These are phyloP conservation scores for Trichoderma endophyticum DNA, from an alignment of 2,329 filamentous ascomycete genomes.

Conservation along the genomic window DNA sequence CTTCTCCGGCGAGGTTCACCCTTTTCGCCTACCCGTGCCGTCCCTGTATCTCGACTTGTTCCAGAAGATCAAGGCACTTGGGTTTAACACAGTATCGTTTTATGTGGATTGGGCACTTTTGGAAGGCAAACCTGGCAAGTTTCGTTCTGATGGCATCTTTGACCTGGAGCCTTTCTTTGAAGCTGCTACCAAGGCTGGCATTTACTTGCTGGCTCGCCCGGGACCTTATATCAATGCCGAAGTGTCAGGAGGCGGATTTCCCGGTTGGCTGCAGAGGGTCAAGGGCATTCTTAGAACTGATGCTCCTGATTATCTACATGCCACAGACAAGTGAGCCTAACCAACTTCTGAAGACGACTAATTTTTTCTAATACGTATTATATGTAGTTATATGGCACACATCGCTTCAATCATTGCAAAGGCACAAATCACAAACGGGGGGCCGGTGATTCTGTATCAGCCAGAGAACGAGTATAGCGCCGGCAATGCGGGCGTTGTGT, in stretches of 20 bases:
- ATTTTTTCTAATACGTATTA: slow-evolving; percentile 5
- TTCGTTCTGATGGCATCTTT: slow-evolving; percentile 68
- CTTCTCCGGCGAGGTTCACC: slow-evolving; percentile 72
- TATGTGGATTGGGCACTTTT: slow-evolving; percentile 77
- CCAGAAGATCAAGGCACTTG: slow-evolving; percentile 77
- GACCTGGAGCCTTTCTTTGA: slow-evolving; percentile 72
- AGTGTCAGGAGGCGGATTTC: slow-evolving; percentile 71
- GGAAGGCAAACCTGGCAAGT: slow-evolving; percentile 69
- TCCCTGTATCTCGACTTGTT: slow-evolving; percentile 65
- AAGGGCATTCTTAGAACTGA: slow-evolving; percentile 62
- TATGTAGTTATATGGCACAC: slow-evolving; percentile 54
- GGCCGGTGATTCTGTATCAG: slow-evolving; percentile 74
- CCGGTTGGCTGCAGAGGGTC: slow-evolving; percentile 73
- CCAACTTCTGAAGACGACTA: neutral
- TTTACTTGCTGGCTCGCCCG: slow-evolving; percentile 71
- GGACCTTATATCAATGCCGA: slow-evolving; percentile 80
- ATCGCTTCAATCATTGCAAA: slow-evolving; percentile 66
- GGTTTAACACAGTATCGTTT: slow-evolving; percentile 77
- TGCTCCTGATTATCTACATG: slow-evolving; percentile 58
- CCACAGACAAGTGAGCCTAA: slow-evolving; percentile 57
- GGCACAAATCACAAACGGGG: slow-evolving; percentile 78
- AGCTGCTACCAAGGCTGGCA: slow-evolving; percentile 67
- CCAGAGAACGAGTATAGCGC: slow-evolving; percentile 77
- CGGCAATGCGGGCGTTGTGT: slow-evolving; percentile 44
- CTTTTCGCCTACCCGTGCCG: slow-evolving; percentile 52